These are phyloP conservation scores for Astragalus membranaceus DNA, from an alignment of 306 rosid genomes.

Conservation along the genomic window DNA sequence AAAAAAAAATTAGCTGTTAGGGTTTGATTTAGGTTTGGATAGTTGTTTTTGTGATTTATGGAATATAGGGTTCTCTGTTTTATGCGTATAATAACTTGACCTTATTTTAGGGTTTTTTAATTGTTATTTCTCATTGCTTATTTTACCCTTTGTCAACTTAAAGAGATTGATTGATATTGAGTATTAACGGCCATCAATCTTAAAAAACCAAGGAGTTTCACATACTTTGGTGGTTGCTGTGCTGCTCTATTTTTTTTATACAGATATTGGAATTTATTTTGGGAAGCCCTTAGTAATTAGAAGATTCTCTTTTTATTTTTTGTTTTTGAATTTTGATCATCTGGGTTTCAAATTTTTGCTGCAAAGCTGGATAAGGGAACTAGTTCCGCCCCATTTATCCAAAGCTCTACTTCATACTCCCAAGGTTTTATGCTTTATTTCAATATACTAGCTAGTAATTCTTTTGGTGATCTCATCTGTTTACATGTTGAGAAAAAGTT, in stretches of 20 bases:
- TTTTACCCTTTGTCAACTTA: constrained; percentile 21
- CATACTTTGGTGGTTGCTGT: neutral
- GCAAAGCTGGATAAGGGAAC: no score
- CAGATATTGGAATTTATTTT: neutral
- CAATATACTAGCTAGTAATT: neutral
- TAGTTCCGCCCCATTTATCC: constrained; percentile 70
- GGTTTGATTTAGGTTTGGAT: no score
- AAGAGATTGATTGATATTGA: neutral
- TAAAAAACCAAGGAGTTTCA: neutral
- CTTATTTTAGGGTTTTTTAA: constrained; percentile 15
- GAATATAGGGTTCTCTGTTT: no score
- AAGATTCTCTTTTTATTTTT: neutral
- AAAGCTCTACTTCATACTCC: constrained; percentile 63
- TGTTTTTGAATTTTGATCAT: neutral
- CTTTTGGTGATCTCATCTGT: constrained; percentile 5
- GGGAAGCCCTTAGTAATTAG: constrained; percentile 1
- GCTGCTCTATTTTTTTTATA: neutral
- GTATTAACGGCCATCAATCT: neutral
- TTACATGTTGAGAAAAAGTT: constrained; percentile 16
- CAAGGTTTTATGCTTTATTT: constrained; percentile 56
- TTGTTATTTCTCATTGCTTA: neutral
- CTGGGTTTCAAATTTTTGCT: constrained; percentile 25
- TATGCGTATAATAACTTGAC: no score
- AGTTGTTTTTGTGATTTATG: no score
- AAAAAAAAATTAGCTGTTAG: no score